Percentiles rank a stretch among this genome's conserved stretches.
These are phyloP conservation scores for Parasitella parasitica DNA, from an alignment of 371 early-diverging fungal genomes.

Conservation along the genomic window DNA sequence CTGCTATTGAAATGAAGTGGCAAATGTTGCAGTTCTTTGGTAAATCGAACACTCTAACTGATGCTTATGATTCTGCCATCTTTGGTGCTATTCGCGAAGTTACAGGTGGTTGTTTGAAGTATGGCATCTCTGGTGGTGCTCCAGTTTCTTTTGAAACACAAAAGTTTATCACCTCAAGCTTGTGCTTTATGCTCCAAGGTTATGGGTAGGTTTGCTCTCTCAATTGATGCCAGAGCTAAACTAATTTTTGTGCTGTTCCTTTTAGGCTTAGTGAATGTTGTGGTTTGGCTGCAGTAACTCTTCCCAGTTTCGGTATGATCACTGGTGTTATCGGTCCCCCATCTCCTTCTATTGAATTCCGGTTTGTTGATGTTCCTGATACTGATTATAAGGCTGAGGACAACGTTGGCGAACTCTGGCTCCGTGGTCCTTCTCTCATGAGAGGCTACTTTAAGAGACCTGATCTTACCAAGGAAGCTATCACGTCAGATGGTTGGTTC, in stretches of 20 bases:
- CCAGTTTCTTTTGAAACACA: slow-evolving; percentile 87
- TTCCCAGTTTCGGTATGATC: slow-evolving; percentile 41
- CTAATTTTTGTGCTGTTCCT: background rate
- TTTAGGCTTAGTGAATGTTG: slow-evolving; percentile 55
- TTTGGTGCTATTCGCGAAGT: slow-evolving; percentile 78
- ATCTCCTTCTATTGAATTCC: slow-evolving; percentile 72
- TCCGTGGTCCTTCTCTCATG: slow-evolving; percentile 91
- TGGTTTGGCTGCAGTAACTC: slow-evolving; percentile 54
- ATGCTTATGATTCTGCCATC: slow-evolving; percentile 71
- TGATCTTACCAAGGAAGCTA: slow-evolving; percentile 72
- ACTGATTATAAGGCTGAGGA: slow-evolving; percentile 73
- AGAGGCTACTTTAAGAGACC: slow-evolving; percentile 85
- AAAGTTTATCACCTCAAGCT: slow-evolving; percentile 73
- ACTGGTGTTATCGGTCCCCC: slow-evolving; percentile 76
- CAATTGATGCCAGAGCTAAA: too few species aligned
- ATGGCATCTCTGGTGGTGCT: slow-evolving; percentile 92
- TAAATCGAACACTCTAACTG: slow-evolving; percentile 60
- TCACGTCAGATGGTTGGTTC: slow-evolving; percentile 90
- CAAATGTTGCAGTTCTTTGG: slow-evolving; percentile 57
- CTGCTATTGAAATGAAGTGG: slow-evolving; percentile 74
- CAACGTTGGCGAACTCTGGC: slow-evolving; percentile 79
- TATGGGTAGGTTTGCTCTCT: slow-evolving; percentile 73
- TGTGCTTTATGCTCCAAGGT: slow-evolving; percentile 79
- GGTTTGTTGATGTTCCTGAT: slow-evolving; percentile 82
- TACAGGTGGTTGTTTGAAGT: slow-evolving; percentile 86